Evolutionary conservation across 306 rosid genomes (phyloP), one percentile per base, ranked within the genome.

Genomic region (Chamaecrista fasciculata): DNA sequence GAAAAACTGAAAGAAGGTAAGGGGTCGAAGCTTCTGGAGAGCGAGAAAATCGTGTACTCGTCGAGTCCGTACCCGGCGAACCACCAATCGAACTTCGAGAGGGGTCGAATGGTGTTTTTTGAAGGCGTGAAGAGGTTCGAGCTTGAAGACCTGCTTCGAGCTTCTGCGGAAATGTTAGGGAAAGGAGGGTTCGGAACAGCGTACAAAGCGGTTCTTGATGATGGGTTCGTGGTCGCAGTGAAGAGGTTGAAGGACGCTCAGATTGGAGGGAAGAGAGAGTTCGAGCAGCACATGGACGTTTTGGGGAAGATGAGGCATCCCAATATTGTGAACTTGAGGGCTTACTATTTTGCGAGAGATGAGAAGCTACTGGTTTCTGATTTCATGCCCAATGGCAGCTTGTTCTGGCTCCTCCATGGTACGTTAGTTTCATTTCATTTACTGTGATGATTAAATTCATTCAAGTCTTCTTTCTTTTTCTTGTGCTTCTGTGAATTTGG

Each of bases 401-500:
- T 92, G 82, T 92, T 86, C 47, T 92, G 91, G 89, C 87, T 92
- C 26, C 89, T 92, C 66, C 98, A 92, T 29, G 98, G 98, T 92
- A 81, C 11, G 73, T 55, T 2, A 67, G 2, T 47, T 24, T 10
- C 6, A 9, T 66, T 25, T 33, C 36, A 2, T 33, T 11, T 20
- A 62, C 19, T 1, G n/a, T 1, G 25, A 39, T 42, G n/a, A 34
- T 37, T 24, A 2, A 26, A 8, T 4, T 28, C 3, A 39, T 9
- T 14, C 18, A 3, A 34, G 7, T 59, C 10, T 48, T 9, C 0
- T 20, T 23, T 25, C 20, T 18, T 20, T 19, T 33, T 1, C 21
- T 31, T 51, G 48, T 43, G 2, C 4, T 14, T 19, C n/a, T 48
- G 4, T 36, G 23, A 66, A 21, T 61, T 29, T 67, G 65, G 12